Evolutionary conservation across 1,284 basidiomycete species (phyloP), one percentile per base, ranked within the genome.

Genomic region (Melampsora larici-populina): DNA sequence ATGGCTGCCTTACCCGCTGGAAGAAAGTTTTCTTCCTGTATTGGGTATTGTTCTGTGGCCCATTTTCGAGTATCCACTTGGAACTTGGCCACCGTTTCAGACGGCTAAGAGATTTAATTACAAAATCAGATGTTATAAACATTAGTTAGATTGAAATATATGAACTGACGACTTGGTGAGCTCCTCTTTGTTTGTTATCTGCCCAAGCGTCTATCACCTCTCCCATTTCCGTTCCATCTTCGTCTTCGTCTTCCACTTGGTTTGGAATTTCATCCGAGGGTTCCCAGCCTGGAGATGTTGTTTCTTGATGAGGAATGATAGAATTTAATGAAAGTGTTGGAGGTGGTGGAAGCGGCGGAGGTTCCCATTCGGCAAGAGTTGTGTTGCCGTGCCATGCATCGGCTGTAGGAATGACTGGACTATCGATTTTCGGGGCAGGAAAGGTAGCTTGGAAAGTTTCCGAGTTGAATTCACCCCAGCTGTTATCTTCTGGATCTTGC

Each of bases 311-410:
- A 55, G 55, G 29, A 24, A 58, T 58, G 8, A 58, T 15, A 29
- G n/a, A 9, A 24, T 58, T 29, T 8, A 65, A 36, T 18, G 72
- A 49, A 13, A 75, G 64, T 15, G 72, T 24, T 33, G 26, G 43
- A 24, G 64, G 48, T 36, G 66, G 29, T 15, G 72, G 40, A 21
- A 60, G 63, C 11, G 58, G 43, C 13, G 64, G 63, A 43, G 33
- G 66, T 24, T 67, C 64, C 72, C 72, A 75, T 21, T 65, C 72
- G 18, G 46, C 64, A 26, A 75, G 72, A 66, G 64, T 46, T 21
- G 72, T 55, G n/a, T 65, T 51, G 29, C 64, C 72, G 67, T 75
- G 29, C 72, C 72, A 75, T 6, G 60, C 72, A n/a, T 75, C 21
- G 7, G n/a, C 51, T 31, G 48, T 49, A 33, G 11, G 17, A 24